Percentiles rank a stretch among this genome's conserved stretches.
Evolutionary conservation across 1,284 basidiomycete genomes (phyloP).

Genomic region (Ganoderma meredithae): DNA sequence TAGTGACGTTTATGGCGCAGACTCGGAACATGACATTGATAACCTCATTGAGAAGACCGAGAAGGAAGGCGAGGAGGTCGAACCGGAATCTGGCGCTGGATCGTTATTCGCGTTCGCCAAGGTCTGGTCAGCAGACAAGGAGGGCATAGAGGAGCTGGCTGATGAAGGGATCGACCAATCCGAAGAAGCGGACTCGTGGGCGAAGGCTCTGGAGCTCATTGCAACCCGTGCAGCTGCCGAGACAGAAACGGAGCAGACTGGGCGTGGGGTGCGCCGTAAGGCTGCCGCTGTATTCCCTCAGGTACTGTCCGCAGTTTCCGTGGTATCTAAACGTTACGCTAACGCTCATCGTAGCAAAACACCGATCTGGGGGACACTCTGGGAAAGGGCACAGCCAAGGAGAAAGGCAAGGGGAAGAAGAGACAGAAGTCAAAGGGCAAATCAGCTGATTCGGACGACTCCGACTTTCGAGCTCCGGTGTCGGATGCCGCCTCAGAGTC

Average conservation of each 20-base stretch:
- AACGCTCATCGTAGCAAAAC: constrained; percentile 32
- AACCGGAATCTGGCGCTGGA: constrained; percentile 52
- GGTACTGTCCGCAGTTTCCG: constrained; percentile 43
- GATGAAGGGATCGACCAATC: constrained; percentile 51
- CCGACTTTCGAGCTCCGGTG: constrained; percentile 41
- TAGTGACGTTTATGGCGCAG: constrained; percentile 45
- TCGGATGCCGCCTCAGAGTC: constrained; percentile 44
- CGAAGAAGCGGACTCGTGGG: constrained; percentile 80
- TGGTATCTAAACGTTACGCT: background rate
- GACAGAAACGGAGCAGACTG: constrained; percentile 59
- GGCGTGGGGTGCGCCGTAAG: constrained; percentile 75
- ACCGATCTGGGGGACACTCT: constrained; percentile 42
- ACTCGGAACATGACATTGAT: constrained; percentile 82
- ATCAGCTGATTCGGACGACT: constrained; percentile 45
- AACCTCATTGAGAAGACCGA: constrained; percentile 87
- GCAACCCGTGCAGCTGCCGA: constrained; percentile 58
- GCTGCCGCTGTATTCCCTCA: constrained; percentile 66
- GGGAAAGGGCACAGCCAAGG: constrained; percentile 37
- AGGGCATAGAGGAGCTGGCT: constrained; percentile 69
- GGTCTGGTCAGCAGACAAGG: constrained; percentile 85
- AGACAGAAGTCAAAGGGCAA: constrained; percentile 40
- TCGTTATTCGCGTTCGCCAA: constrained; percentile 85
- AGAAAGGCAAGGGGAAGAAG: constrained; percentile 34
- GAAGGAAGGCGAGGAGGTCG: constrained; percentile 67
- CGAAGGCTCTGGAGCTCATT: constrained; percentile 71